Percentiles rank a stretch among this genome's conserved stretches.
These are phyloP conservation scores for Takashimella tepidaria DNA, from an alignment of 1,284 basidiomycete species.

Conservation along the genomic window DNA sequence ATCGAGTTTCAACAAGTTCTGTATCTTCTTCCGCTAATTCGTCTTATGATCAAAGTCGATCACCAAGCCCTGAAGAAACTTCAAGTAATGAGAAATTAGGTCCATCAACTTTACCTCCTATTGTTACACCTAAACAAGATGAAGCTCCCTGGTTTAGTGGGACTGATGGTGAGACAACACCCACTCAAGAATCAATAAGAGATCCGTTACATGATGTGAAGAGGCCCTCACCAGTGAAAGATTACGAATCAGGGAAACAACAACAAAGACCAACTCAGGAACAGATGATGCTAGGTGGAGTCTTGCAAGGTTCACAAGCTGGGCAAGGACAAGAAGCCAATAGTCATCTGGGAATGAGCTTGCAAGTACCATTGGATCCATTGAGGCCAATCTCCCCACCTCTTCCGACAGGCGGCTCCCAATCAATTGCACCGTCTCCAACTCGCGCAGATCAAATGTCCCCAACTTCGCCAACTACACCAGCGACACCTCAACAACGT, in stretches of 20 bases:
- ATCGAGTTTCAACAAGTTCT: constrained; percentile 13
- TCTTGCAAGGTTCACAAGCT: not conserved
- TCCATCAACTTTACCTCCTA: constrained; percentile 20
- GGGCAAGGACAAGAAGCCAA: no score
- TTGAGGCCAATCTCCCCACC: not conserved
- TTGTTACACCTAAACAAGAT: constrained; percentile 11
- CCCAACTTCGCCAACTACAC: constrained; percentile 10
- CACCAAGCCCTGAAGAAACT: constrained; percentile 29
- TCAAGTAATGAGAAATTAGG: constrained; percentile 24
- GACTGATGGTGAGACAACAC: constrained; percentile 34
- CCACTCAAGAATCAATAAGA: constrained; percentile 33
- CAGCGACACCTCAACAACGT: constrained; percentile 12
- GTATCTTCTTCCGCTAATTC: constrained; percentile 45
- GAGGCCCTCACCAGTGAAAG: constrained; percentile 18
- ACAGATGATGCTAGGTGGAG: not conserved
- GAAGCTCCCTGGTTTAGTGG: constrained; percentile 27
- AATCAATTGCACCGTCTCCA: not conserved
- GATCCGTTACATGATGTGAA: constrained; percentile 22
- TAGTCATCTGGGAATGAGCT: not conserved
- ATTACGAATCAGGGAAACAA: not conserved
- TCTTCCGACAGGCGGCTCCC: not conserved
- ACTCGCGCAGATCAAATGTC: constrained; percentile 6
- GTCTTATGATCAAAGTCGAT: constrained; percentile 44
- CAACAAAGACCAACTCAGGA: not conserved
- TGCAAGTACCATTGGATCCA: not conserved